Conservation (phyloP, 257 asterid genomes). For the Lithospermum erythrorhizon region DNA sequence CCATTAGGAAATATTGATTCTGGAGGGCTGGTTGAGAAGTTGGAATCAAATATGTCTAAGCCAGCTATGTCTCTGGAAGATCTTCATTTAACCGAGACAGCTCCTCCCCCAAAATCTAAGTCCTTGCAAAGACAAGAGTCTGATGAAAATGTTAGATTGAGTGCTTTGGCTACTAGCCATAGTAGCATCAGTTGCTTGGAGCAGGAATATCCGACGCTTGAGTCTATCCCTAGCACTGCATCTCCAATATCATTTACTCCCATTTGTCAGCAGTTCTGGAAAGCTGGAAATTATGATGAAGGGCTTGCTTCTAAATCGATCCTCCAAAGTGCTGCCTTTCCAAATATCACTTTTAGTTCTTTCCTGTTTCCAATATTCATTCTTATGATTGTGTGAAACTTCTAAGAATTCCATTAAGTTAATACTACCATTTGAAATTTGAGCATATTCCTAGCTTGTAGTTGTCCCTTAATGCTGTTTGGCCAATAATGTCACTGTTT, state of each 20-base stretch:
- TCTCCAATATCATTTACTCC: constrained; percentile 75
- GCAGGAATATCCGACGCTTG: constrained; percentile 33
- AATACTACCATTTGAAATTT: constrained; percentile 1
- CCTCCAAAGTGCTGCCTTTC: constrained; percentile 38
- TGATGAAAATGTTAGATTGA: constrained; percentile 20
- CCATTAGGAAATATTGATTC: constrained; percentile 21
- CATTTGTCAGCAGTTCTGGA: constrained; percentile 84
- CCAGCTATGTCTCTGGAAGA: constrained; percentile 34
- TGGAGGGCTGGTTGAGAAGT: constrained; percentile 33
- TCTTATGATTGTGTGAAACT: not conserved
- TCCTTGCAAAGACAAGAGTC: constrained; percentile 20
- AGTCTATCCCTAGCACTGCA: constrained; percentile 54
- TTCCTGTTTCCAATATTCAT: not conserved
- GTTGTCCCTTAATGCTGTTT: not conserved
- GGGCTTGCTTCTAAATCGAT: constrained; percentile 35
- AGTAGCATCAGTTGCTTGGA: constrained; percentile 21
- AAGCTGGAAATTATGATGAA: constrained; percentile 71
- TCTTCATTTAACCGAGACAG: constrained; percentile 15
- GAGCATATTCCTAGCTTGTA: not conserved
- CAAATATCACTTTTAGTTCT: not conserved
- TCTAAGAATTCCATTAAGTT: too few relatives aligned
- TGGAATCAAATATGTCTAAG: constrained; percentile 25
- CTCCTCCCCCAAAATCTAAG: constrained; percentile 21
- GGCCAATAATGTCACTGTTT: not conserved
- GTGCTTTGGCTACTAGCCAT: constrained; percentile 21